phyloP scores from a whole-genome alignment of 1,139 yeast species.

The Geotrichum fermentans region DNA sequence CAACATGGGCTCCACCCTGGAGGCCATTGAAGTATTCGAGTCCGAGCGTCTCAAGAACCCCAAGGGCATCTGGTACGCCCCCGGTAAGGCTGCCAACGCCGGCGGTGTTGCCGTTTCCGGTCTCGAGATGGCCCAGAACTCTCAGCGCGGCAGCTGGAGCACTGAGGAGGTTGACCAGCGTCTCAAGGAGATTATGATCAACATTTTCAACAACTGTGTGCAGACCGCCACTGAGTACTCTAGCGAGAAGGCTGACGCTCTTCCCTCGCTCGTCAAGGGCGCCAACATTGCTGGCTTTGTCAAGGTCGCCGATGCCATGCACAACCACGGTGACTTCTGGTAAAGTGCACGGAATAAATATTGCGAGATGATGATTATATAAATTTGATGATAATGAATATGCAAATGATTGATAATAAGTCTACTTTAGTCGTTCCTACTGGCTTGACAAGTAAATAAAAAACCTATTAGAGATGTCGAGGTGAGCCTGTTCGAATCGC shows the following conservation, averaged over 20 bases:
- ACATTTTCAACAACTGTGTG: slow-evolving; percentile 90
- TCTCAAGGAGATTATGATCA: slow-evolving; percentile 86
- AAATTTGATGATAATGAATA: too few relatives aligned
- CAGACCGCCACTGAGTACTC: slow-evolving; percentile 78
- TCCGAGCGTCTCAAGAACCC: slow-evolving; percentile 61
- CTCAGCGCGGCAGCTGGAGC: slow-evolving; percentile 87
- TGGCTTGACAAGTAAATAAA: neutral
- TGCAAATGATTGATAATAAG: too few relatives aligned
- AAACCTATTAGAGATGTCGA: neutral
- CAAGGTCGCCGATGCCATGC: slow-evolving; percentile 98
- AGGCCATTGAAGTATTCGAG: slow-evolving; percentile 93
- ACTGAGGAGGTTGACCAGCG: slow-evolving; percentile 81
- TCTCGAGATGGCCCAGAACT: slow-evolving; percentile 98
- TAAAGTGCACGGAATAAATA: slow-evolving; percentile 29
- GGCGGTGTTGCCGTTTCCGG: slow-evolving; percentile 99
- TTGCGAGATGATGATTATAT: too few relatives aligned
- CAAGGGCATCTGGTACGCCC: slow-evolving; percentile 89
- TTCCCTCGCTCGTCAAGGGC: slow-evolving; percentile 95
- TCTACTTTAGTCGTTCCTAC: too few relatives aligned
- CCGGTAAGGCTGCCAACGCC: slow-evolving; percentile 98
- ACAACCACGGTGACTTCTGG: slow-evolving; percentile 86
- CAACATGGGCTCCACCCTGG: slow-evolving; percentile 98
- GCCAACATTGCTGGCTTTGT: slow-evolving; percentile 98
- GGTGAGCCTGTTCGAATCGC: too few relatives aligned
- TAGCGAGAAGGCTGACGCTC: slow-evolving; percentile 57